phyloP scores from a whole-genome alignment of 306 rosid species.

The Sindora glabra region DNA sequence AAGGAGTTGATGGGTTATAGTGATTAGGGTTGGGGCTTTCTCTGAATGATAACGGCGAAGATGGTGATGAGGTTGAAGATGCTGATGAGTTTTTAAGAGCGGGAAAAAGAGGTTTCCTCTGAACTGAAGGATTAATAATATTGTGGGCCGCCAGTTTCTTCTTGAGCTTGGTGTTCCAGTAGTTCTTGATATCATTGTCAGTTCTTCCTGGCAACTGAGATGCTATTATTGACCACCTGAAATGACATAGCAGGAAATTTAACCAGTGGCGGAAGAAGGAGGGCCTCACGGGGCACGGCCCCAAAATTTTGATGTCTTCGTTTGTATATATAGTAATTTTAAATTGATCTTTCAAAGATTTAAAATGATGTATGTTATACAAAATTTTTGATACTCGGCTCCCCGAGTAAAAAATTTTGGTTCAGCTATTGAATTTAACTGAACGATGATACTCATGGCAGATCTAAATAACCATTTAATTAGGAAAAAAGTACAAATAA shows the following conservation, averaged over 20 bases:
- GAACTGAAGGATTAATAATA: constrained; percentile 23
- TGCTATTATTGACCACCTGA: constrained; percentile 95
- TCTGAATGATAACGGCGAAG: constrained; percentile 25
- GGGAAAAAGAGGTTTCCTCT: constrained; percentile 23
- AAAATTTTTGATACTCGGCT: too few relatives aligned
- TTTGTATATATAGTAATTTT: too few relatives aligned
- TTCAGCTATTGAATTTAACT: too few relatives aligned
- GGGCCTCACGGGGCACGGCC: too few relatives aligned
- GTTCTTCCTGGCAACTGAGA: constrained; percentile 82
- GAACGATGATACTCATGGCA: not conserved
- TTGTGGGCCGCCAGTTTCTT: constrained; percentile 42
- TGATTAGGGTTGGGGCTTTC: constrained; percentile 15
- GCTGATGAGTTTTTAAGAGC: constrained; percentile 32
- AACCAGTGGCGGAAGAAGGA: too few relatives aligned
- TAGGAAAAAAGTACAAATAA: too few relatives aligned
- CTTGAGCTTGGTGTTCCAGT: constrained; percentile 97
- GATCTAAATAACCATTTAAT: constrained; percentile 22
- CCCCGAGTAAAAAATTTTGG: too few relatives aligned
- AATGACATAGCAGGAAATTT: too few relatives aligned
- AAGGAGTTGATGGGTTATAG: not conserved
- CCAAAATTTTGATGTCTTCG: too few relatives aligned
- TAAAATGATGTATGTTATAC: too few relatives aligned
- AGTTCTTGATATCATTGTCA: constrained; percentile 87
- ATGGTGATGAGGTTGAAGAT: constrained; percentile 20
- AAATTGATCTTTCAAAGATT: too few relatives aligned